Evolutionary conservation across 1,139 yeast species (phyloP), one percentile per base, ranked within the genome.

Genomic region (Taphrina confusa): DNA sequence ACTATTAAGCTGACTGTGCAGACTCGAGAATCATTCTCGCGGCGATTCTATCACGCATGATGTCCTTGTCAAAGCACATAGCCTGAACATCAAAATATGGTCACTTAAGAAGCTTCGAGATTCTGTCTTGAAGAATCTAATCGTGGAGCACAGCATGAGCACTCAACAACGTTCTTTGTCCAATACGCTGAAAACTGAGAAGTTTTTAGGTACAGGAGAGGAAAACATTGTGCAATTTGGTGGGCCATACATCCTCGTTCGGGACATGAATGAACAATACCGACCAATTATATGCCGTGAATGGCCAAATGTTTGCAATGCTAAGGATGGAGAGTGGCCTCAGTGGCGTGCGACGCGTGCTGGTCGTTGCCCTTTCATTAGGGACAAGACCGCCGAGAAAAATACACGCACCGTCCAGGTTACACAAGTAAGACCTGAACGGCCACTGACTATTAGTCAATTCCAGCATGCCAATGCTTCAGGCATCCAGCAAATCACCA

Each of bases 191-290:
- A 79, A 91, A 66, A 83, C 83, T 65, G 91, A 88, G 69, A 98
- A 94, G 70, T 97, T 91, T 71, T 94, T 95, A 18, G 80, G 78
- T 65, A 91, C 95, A 4, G 83, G 80, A 66, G 78, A 96, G 61
- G 96, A 88, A 66, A 97, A 91, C 71, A 80, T 87, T 68, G 84
- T 85, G 69, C 87, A 88, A 71, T 87, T 94, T 72, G 83, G 83
- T 59, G 80, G 82, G n/a, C 82, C 84, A 6, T 90, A 84, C 72
- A 75, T 90, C 39, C 83, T 86, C 65, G 85, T 89, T 28, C 92
- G 87, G 74, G 98, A 94, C 69, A 77, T 87, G 31, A 79, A 84
- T 63, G 94, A 88, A 66, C 79, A 79, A 40, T 85, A 86, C 64
- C 81, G 96, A 61, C 97, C 98, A 0, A 80, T 89, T 28, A 85